phyloP scores from a whole-genome alignment of 176 grass and related monocot genomes.

The Bonia amplexicaulis region DNA sequence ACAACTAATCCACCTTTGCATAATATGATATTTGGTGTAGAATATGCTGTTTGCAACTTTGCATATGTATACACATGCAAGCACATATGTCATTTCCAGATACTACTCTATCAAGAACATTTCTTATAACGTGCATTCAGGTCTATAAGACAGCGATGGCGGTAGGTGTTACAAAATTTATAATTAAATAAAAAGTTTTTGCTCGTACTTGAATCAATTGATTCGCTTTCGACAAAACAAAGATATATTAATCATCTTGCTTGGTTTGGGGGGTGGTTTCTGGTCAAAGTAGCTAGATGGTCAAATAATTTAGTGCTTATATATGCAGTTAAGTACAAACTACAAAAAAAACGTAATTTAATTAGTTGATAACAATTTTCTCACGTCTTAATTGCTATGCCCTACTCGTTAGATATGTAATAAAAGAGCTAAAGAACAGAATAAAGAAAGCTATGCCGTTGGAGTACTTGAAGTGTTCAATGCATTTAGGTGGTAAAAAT shows the following conservation, averaged over 20 bases:
- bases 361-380: not conserved
- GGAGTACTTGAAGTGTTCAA: not conserved
- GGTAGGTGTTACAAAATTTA: slow-evolving; percentile 3
- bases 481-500: not conserved
- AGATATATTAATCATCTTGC: not conserved
- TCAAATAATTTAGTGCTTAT: not conserved
- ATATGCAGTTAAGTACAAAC: too few species aligned
- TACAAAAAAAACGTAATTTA: not conserved
- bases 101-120: not conserved
- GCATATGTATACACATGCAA: slow-evolving; percentile 7
- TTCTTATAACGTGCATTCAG: not conserved
- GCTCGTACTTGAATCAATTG: not conserved
- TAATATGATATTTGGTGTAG: not conserved
- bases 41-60: not conserved
- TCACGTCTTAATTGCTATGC: not conserved
- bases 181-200: not conserved
- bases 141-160: not conserved
- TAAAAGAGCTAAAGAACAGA: not conserved
- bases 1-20: not conserved
- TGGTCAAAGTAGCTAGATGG: not conserved
- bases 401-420: not conserved
- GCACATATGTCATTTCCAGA: not conserved
- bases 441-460: too few species aligned
- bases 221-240: not conserved
- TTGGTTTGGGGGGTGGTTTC: not conserved